These are phyloP conservation scores for Echeveria elegans DNA, from an alignment of 164 flowering plant genomes.

Conservation along the genomic window DNA sequence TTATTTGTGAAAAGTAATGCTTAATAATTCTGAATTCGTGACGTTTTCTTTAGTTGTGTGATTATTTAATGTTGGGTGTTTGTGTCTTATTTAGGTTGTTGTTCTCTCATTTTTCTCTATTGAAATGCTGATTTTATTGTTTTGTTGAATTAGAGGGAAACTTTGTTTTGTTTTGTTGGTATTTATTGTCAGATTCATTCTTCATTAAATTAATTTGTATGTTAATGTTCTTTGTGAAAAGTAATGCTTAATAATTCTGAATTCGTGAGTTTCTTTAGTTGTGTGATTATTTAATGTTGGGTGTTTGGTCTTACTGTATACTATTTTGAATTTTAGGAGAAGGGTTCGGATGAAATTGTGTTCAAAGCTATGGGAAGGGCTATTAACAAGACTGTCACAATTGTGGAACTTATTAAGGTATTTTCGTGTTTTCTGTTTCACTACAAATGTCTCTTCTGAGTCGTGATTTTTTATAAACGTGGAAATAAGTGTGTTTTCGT, in stretches of 20 bases:
- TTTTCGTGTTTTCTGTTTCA: neutral
- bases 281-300: neutral
- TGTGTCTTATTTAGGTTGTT: slow-evolving; percentile 1
- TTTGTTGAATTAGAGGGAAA: neutral
- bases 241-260: neutral
- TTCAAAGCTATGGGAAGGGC: slow-evolving; percentile 98
- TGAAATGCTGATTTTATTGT: too few species aligned
- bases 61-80: too few species aligned
- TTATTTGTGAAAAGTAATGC: too few species aligned
- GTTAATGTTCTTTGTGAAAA: neutral
- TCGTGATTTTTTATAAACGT: neutral
- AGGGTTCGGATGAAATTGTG: slow-evolving; percentile 64
- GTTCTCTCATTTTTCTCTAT: too few species aligned
- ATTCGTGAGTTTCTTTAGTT: neutral
- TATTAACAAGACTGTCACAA: slow-evolving; percentile 80
- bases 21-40: too few species aligned
- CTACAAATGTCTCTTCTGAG: neutral
- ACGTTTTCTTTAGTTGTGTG: too few species aligned
- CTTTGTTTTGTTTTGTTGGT: neutral
- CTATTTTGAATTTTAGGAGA: slow-evolving; percentile 39
- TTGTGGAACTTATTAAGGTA: slow-evolving; percentile 79
- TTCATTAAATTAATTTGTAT: neutral
- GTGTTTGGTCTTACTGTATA: neutral
- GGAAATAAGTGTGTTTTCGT: neutral
- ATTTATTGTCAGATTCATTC: neutral